Evolutionary conservation across 2,329 filamentous ascomycete species (phyloP).

Genomic region (Arthrobotrys entomopaga): DNA sequence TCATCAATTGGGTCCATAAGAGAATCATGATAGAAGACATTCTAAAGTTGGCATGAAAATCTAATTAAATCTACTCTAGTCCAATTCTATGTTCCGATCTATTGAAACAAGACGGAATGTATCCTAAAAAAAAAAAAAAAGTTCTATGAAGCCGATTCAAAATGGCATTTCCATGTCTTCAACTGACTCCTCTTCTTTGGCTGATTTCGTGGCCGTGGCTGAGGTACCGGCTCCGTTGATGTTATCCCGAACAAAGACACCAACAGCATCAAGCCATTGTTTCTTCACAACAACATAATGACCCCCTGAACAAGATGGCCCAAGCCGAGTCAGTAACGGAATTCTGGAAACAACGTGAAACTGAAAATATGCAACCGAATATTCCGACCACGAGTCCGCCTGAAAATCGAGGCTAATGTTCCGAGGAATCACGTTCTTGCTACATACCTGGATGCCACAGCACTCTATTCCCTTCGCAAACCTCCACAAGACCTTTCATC

Average conservation of each 20-base stretch:
- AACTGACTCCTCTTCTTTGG: conserved; percentile 67
- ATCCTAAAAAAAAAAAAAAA: not conserved
- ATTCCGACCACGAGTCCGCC: not conserved
- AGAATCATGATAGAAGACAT: too few relatives aligned
- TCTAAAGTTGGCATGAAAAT: too few relatives aligned
- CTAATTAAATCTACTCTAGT: conserved; percentile 23
- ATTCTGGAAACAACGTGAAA: conserved; percentile 14
- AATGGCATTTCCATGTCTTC: conserved; percentile 76
- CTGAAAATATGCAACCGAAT: conserved; percentile 12
- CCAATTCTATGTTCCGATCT: conserved; percentile 2
- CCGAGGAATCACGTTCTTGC: conserved; percentile 7
- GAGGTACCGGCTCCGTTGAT: conserved; percentile 61
- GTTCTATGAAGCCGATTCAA: conserved; percentile 57
- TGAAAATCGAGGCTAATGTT: not conserved
- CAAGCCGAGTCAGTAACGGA: not conserved
- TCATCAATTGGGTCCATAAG: too few relatives aligned
- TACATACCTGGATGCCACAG: conserved; percentile 71
- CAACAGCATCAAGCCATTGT: conserved; percentile 70
- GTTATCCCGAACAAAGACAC: conserved; percentile 70
- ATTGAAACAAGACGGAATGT: not conserved
- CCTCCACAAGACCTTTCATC: conserved; percentile 68
- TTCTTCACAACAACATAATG: conserved; percentile 74
- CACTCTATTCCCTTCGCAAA: conserved; percentile 68
- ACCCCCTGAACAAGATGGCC: conserved; percentile 62
- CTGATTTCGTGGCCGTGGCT: conserved; percentile 29